Evolutionary conservation across 2,329 filamentous ascomycete species (phyloP).

Genomic region (Calonectria montana): DNA sequence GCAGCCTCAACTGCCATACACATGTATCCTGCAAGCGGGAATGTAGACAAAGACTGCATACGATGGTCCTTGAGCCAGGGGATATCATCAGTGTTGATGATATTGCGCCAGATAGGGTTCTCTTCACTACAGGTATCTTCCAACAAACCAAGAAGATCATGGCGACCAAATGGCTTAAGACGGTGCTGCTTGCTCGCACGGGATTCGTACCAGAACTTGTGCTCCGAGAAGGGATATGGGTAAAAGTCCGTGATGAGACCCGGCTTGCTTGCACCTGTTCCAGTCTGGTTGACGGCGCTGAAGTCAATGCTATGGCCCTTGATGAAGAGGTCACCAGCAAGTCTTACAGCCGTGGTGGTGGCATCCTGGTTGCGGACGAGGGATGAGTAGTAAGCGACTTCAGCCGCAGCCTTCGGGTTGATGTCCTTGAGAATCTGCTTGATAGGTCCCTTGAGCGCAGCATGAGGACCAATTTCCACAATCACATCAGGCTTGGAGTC

Average conservation of each 20-base stretch:
- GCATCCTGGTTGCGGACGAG: conserved; percentile 65
- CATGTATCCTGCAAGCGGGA: conserved; percentile 65
- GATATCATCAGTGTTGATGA: conserved; percentile 58
- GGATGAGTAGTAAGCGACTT: conserved; percentile 56
- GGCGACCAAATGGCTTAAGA: conserved; percentile 52
- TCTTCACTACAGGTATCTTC: conserved; percentile 57
- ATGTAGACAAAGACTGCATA: conserved; percentile 67
- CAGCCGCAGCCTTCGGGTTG: conserved; percentile 51
- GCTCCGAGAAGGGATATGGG: conserved; percentile 60
- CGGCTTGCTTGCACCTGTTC: conserved; percentile 22
- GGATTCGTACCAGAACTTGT: conserved; percentile 61
- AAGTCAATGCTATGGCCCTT: conserved; percentile 59
- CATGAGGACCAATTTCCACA: conserved; percentile 63
- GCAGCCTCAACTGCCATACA: conserved; percentile 63
- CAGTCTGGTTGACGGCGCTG: conserved; percentile 56
- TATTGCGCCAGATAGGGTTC: conserved; percentile 62
- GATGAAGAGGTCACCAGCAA: conserved; percentile 58
- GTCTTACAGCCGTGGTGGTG: conserved; percentile 56
- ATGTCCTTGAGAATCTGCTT: conserved; percentile 61
- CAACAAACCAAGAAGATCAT: conserved; percentile 59
- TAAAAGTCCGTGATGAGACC: conserved; percentile 56
- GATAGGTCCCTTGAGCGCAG: conserved; percentile 61
- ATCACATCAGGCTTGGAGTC: conserved; percentile 40
- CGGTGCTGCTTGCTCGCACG: conserved; percentile 56
- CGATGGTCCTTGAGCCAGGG: conserved; percentile 70